Base-by-base conservation (phyloP, 352 stramenopile species). In the Phytophthora constricta region DNA sequence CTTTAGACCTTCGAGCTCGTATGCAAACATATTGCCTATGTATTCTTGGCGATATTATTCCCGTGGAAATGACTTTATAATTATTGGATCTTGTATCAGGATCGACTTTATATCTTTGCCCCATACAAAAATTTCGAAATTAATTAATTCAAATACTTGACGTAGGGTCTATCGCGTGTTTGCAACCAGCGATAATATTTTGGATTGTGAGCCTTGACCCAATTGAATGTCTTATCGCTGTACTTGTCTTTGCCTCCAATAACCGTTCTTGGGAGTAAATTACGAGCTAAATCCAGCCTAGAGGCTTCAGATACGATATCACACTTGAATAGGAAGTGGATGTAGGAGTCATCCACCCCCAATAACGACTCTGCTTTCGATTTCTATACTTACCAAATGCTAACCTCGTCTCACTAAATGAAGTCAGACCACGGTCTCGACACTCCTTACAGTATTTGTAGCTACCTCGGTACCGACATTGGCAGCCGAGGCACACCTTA, bases 71-170 rank as follows among this genome's bases (percentile, higher is more conserved):
- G 54, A 62, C 42, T 61, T 61, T 52, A 59, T 59, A 59, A 50
- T 59, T 39, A 39, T 62, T 5, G 25, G 42, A 51, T 45, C 42
- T 62, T 62, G 43, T 62, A 55, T 62, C 45, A 62, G 55, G 55
- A 56, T 56, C 31, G 56, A 55, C 45, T 63, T 56, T 63, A 63
- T 63, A 63, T 62, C 37, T 17, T 51, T 42, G 39, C 0, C 22
- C 2, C 26, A 1, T 58, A 58, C 13, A 58, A 58, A 39, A n/a
- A n/a, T n/a, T 58, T 17, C 25, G 51, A 5, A 37, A 57, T 50
- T 58, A 58, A 58, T 60, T 60, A 51, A 60, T n/a, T n/a, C 23
- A 59, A 41, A 49, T 59, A 59, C 3, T 59, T 59, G 37, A 37
- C 23, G 13, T 50, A 59, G 0, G 50, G 1, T 27, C 16, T 59